A percentile compares a stretch with the other conserved stretches of the same genome.
These are phyloP conservation scores for Colletotrichum australisinense DNA, from an alignment of 2,329 filamentous ascomycete species.

Conservation along the genomic window DNA sequence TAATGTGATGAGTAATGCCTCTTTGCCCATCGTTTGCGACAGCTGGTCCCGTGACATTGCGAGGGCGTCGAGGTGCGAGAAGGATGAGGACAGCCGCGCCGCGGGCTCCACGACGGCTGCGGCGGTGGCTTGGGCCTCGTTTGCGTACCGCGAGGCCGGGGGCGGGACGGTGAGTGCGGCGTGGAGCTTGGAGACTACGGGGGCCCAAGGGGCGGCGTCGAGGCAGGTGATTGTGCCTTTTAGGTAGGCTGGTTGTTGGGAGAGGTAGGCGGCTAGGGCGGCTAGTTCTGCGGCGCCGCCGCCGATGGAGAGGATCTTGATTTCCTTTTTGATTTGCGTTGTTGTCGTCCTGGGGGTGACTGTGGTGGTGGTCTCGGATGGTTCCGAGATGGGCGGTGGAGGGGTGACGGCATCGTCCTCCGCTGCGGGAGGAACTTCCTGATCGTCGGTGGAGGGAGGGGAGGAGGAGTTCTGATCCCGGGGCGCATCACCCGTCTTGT, in stretches of 20 bases:
- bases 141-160: slow-evolving; percentile 64
- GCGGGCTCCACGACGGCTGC: slow-evolving; percentile 53
- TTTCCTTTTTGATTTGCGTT: slow-evolving; percentile 12
- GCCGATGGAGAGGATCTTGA: slow-evolving; percentile 62
- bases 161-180: slow-evolving; percentile 64
- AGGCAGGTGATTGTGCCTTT: slow-evolving; percentile 69
- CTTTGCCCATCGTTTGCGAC: slow-evolving; percentile 41
- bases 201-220: slow-evolving; percentile 84
- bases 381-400: not conserved
- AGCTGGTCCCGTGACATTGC: slow-evolving; percentile 50
- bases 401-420: not conserved
- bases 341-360: not conserved
- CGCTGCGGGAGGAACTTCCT: not conserved
- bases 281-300: slow-evolving; percentile 73
- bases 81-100: slow-evolving; percentile 51
- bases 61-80: slow-evolving; percentile 63
- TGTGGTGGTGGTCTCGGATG: not conserved
- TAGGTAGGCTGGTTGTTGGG: slow-evolving; percentile 35
- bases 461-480: not conserved
- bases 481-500: not conserved
- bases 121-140: slow-evolving; percentile 56
- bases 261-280: slow-evolving; percentile 60
- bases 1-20: slow-evolving; percentile 76
- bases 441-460: slow-evolving; percentile 4
- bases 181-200: slow-evolving; percentile 70